Percentiles rank a stretch among this genome's conserved stretches.
These are phyloP conservation scores for Tausonia pullulans DNA, from an alignment of 1,284 basidiomycete species.

Conservation along the genomic window DNA sequence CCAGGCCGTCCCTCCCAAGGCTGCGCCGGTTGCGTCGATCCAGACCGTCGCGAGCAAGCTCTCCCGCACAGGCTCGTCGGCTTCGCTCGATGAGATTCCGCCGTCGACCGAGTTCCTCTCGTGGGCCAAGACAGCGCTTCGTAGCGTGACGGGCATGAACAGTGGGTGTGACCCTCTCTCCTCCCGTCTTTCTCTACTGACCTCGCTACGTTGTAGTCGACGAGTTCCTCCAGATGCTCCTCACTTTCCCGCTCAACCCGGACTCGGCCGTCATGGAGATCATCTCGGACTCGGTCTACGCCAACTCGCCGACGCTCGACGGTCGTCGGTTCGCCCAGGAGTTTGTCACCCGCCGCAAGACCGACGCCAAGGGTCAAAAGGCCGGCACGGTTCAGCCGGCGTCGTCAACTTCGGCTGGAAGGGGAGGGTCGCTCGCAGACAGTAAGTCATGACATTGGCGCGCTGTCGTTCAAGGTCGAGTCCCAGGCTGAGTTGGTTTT, in stretches of 20 bases:
- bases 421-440: conserved; percentile 63
- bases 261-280: conserved; percentile 70
- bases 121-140: conserved; percentile 80
- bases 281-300: conserved; percentile 85
- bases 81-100: conserved; percentile 42
- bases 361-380: conserved; percentile 43
- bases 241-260: conserved; percentile 81
- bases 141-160: conserved; percentile 71
- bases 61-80: conserved; percentile 22
- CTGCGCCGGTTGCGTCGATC: conserved; percentile 19
- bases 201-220: conserved; percentile 49
- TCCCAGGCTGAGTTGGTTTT: neutral
- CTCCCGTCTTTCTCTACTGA: conserved; percentile 6
- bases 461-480: neutral
- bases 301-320: conserved; percentile 85
- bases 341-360: conserved; percentile 75
- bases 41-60: conserved; percentile 19
- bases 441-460: conserved; percentile 19
- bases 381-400: conserved; percentile 25
- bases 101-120: conserved; percentile 81
- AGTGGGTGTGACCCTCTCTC: conserved; percentile 40
- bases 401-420: conserved; percentile 31
- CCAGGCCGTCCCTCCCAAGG: conserved; percentile 14
- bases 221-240: conserved; percentile 81
- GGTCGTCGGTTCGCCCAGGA: conserved; percentile 88